Base-by-base conservation (phyloP, 2,329 filamentous ascomycete species). In the Scedosporium aurantiacum region DNA sequence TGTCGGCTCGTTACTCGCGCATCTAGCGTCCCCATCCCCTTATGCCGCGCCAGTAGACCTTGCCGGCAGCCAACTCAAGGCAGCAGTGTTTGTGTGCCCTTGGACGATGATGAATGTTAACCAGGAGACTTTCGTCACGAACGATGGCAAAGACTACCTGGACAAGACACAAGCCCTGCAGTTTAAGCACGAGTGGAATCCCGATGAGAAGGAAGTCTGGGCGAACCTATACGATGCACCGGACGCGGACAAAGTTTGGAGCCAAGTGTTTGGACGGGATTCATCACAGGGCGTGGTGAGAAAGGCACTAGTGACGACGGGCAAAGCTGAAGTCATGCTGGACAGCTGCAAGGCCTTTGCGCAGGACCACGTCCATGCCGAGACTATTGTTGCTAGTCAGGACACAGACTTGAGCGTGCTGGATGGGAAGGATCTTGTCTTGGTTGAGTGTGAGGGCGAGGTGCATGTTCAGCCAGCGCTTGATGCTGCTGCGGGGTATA, bases 71-170 rank as follows among this genome's bases (percentile, higher is more conserved):
- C 63, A 59, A 21, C 63, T 68, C 5, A 57, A 59, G 8, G 65
- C 64, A 27, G 62, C 57, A 6, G 25, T 67, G 25, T 64, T 65
- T 37, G 61, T 68, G 37, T 65, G 63, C 3, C 63, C 67, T 12
- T 64, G 66, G 54, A 65, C 65, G 12, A 62, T 64, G 32, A 66
- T 67, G 63, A 60, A 63, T 21, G 61, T 62, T 12, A 59, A 62
- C 32, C 61, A 64, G 7, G 62, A 57, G 3, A 66, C 65, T 23
- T 65, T 62, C 61, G 54, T 58, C 8, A 61, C 64, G 40, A 67
- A 67, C 32, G 58, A 62, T 2, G 58, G 61, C 23, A 65, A 63
- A 56, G 67, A 68, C 55, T 66, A 61, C 41, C 60, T 68, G 28
- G 61, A 57, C 28, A 41, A 62, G 47, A 5, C 12, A 4, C 32